Conservation (phyloP, 2,329 filamentous ascomycete species). For the Juglanconis juglandina region DNA sequence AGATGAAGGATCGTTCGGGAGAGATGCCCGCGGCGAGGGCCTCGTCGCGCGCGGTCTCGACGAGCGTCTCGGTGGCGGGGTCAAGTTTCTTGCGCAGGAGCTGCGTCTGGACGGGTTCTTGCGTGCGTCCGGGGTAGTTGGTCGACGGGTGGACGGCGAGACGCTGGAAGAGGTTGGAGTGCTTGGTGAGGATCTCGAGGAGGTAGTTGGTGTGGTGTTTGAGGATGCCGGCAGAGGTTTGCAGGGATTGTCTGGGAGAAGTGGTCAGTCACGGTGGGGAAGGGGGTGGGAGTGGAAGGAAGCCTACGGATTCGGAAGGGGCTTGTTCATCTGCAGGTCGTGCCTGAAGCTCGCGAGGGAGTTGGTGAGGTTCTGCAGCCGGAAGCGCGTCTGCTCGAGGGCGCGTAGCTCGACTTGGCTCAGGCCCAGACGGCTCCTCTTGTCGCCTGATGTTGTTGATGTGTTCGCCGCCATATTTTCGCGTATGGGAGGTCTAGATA, state of each 20-base stretch:
- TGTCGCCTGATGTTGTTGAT: not conserved
- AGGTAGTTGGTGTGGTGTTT: constrained; percentile 67
- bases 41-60: constrained; percentile 58
- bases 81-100: constrained; percentile 82
- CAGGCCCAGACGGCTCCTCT: constrained; percentile 41
- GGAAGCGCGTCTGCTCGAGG: constrained; percentile 67
- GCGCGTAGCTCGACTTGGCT: constrained; percentile 61
- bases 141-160: constrained; percentile 74
- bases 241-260: constrained; percentile 60
- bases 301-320: constrained; percentile 63
- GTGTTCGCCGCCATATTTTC: not conserved
- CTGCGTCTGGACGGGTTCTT: constrained; percentile 63
- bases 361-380: constrained; percentile 65
- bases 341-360: constrained; percentile 63
- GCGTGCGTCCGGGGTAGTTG: constrained; percentile 67
- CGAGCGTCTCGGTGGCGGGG: constrained; percentile 70
- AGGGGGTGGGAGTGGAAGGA: not conserved
- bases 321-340: constrained; percentile 59
- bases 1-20: constrained; percentile 23
- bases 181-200: constrained; percentile 60
- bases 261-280: not conserved
- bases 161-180: constrained; percentile 64
- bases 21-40: constrained; percentile 33
- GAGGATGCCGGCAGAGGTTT: constrained; percentile 69
- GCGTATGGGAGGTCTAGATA: not conserved